phyloP scores from a whole-genome alignment of 805 yeast species.

The Hanseniaspora nectarophila region DNA sequence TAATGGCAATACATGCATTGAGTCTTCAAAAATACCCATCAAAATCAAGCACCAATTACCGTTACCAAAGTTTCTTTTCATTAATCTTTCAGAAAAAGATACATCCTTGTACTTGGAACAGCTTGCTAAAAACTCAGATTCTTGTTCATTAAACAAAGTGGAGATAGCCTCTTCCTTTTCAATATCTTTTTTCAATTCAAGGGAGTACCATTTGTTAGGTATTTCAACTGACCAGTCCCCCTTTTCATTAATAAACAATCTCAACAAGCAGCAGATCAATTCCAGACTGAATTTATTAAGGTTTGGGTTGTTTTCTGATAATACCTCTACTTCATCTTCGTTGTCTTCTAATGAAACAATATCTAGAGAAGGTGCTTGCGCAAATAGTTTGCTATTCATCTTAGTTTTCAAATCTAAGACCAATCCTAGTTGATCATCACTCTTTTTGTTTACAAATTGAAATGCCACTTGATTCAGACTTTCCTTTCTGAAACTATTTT shows the following conservation, averaged over 20 bases:
- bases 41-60: conserved; percentile 77
- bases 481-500: not conserved
- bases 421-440: not conserved
- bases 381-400: not conserved
- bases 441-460: not conserved
- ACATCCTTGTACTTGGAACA: conserved; percentile 44
- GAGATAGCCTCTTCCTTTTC: conserved; percentile 13
- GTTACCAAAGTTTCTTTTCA: conserved; percentile 62
- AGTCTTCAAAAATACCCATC: conserved; percentile 49
- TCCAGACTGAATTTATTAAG: conserved; percentile 25
- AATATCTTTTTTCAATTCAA: conserved; percentile 5
- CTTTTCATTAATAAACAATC: conserved; percentile 26
- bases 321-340: not conserved
- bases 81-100: conserved; percentile 68
- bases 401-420: not conserved
- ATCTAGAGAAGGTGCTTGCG: not conserved
- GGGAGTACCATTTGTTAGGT: conserved; percentile 25
- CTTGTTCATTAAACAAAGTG: conserved; percentile 18
- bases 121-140: conserved; percentile 26
- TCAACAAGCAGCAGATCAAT: conserved; percentile 23
- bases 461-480: not conserved
- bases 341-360: not conserved
- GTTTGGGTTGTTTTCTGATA: conserved; percentile 9
- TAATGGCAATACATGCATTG: conserved; percentile 24
- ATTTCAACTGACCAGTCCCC: conserved; percentile 27